Percentiles rank a stretch among this genome's conserved stretches.
Evolutionary conservation across 2,329 filamentous ascomycete genomes (phyloP).

Genomic region (Aspergillus sp.): DNA sequence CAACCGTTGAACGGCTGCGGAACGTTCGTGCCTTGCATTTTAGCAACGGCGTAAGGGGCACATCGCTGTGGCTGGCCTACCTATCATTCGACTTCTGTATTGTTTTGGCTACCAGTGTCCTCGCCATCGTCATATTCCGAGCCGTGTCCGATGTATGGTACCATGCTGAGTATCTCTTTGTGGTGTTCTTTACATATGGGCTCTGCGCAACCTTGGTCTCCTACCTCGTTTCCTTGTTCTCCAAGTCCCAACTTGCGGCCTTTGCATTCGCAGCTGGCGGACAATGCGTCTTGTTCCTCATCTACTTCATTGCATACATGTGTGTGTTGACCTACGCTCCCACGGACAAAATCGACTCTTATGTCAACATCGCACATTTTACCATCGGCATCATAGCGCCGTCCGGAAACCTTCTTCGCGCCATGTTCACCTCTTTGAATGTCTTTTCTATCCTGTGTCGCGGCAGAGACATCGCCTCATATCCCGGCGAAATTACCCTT

Average conservation of each 20-base stretch:
- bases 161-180: slow-evolving; percentile 74
- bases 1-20: slow-evolving; percentile 75
- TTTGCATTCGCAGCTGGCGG: slow-evolving; percentile 80
- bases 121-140: slow-evolving; percentile 69
- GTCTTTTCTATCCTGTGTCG: slow-evolving; percentile 76
- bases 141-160: slow-evolving; percentile 67
- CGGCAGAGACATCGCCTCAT: slow-evolving; percentile 60
- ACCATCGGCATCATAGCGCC: slow-evolving; percentile 72
- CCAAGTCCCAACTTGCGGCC: slow-evolving; percentile 74
- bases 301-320: slow-evolving; percentile 71
- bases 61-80: slow-evolving; percentile 84
- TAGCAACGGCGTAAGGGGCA: slow-evolving; percentile 80
- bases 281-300: slow-evolving; percentile 69
- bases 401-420: slow-evolving; percentile 70
- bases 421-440: slow-evolving; percentile 76
- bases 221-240: slow-evolving; percentile 79
- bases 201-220: slow-evolving; percentile 72
- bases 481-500: slow-evolving; percentile 68
- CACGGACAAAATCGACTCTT: slow-evolving; percentile 64
- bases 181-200: slow-evolving; percentile 78
- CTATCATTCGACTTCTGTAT: slow-evolving; percentile 76
- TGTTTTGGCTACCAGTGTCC: slow-evolving; percentile 63
- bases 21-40: slow-evolving; percentile 85
- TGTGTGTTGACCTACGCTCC: slow-evolving; percentile 72
- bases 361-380: slow-evolving; percentile 71